Percentiles rank a stretch among this genome's conserved stretches.
phyloP scores from a whole-genome alignment of 129 eudicot genomes.

The Lactuca saligna region DNA sequence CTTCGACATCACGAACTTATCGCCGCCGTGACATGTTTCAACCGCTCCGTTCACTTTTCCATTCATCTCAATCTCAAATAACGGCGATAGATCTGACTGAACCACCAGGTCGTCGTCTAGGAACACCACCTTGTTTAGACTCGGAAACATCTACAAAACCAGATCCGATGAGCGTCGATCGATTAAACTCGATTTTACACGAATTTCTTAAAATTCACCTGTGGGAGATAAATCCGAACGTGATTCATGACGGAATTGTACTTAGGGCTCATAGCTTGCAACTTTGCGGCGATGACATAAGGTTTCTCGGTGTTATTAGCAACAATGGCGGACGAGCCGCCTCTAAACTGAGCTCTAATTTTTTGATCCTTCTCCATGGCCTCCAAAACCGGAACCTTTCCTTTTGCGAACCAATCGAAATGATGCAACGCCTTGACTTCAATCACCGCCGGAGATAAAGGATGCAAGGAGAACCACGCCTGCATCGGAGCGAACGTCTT shows the following conservation, averaged over 20 bases:
- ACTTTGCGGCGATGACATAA: conserved; percentile 72
- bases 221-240: conserved; percentile 76
- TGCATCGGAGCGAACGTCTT: conserved; percentile 89
- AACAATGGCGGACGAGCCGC: conserved; percentile 85
- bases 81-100: conserved; percentile 78
- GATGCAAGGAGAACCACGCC: conserved; percentile 92
- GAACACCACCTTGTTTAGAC: conserved; percentile 69
- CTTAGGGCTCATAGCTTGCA: conserved; percentile 81
- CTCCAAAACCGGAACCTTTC: conserved; percentile 87
- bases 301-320: conserved; percentile 80
- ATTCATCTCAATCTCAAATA: conserved; percentile 87
- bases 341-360: conserved; percentile 73
- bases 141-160: conserved; percentile 76
- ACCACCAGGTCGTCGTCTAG: conserved; percentile 91
- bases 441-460: conserved; percentile 71
- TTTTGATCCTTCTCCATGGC: conserved; percentile 91
- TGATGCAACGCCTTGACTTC: conserved; percentile 87
- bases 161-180: background rate
- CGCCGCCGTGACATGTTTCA: conserved; percentile 74
- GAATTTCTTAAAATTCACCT: conserved; percentile 38
- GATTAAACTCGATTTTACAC: background rate
- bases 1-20: conserved; percentile 88
- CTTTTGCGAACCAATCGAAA: conserved; percentile 92
- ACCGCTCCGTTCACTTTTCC: conserved; percentile 96
- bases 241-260: conserved; percentile 87